Percentiles rank a stretch among this genome's conserved stretches.
Conservation (phyloP, 352 stramenopile genomes). For the Pythium diclinum region DNA sequence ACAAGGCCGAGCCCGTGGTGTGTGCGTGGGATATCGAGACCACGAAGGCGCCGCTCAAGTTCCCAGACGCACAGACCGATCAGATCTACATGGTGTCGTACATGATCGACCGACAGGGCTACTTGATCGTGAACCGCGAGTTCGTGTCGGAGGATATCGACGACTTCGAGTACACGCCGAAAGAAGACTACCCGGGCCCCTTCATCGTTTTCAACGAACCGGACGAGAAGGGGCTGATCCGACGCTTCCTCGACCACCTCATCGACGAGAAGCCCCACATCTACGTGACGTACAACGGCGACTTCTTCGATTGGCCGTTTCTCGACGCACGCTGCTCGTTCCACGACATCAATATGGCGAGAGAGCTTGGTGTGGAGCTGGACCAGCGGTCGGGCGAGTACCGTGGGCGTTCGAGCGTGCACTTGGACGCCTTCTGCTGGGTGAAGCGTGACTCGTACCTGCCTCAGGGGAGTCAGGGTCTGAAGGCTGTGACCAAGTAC, state of each 20-base stretch:
- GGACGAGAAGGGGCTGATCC: constrained; percentile 79
- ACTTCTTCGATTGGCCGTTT: constrained; percentile 99
- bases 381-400: constrained; percentile 88
- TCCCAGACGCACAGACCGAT: constrained; percentile 95
- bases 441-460: constrained; percentile 99
- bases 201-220: constrained; percentile 98
- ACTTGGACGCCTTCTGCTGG: constrained; percentile 99
- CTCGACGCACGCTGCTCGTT: constrained; percentile 90
- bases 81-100: constrained; percentile 98
- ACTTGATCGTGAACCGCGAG: constrained; percentile 96
- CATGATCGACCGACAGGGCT: constrained; percentile 96
- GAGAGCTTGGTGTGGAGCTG: constrained; percentile 82
- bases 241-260: constrained; percentile 90
- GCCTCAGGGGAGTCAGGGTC: constrained; percentile 95
- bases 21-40: constrained; percentile 99
- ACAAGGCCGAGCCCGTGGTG: constrained; percentile 93
- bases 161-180: constrained; percentile 99
- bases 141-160: constrained; percentile 97
- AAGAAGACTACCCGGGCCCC: constrained; percentile 83
- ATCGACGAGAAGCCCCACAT: constrained; percentile 94
- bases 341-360: constrained; percentile 91
- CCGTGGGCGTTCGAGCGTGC: constrained; percentile 89
- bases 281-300: constrained; percentile 99
- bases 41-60: constrained; percentile 98
- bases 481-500: constrained; percentile 99